A percentile compares a stretch with the other conserved stretches of the same genome.
phyloP scores from a whole-genome alignment of 2,329 filamentous ascomycete species.

The Simplicillium sp. region DNA sequence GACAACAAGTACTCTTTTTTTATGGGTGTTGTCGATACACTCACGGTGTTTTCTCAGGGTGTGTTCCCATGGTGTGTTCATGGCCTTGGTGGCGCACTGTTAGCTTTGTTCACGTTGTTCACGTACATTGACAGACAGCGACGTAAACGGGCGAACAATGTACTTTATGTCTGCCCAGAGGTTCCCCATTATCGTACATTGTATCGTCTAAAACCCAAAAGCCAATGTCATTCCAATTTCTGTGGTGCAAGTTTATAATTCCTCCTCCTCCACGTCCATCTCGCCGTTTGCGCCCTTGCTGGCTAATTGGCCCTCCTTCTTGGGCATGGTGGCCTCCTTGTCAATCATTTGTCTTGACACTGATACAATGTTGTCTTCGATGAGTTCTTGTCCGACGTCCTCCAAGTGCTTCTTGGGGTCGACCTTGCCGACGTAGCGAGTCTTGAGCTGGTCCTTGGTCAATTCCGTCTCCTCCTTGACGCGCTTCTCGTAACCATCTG shows the following conservation, averaged over 20 bases:
- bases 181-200: conserved; percentile 6
- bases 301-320: conserved; percentile 44
- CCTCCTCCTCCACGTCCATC: conserved; percentile 63
- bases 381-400: conserved; percentile 89
- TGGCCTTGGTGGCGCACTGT: not conserved
- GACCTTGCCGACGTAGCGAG: conserved; percentile 95
- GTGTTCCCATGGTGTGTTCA: not conserved
- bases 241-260: no score
- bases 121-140: no score
- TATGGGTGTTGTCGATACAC: conserved; percentile 2
- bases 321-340: conserved; percentile 91
- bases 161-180: conserved; percentile 10
- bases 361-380: conserved; percentile 98
- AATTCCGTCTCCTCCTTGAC: conserved; percentile 98
- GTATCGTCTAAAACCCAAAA: conserved; percentile 1
- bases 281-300: conserved; percentile 46
- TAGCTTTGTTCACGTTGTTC: no score
- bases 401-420: conserved; percentile 99
- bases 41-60: no score
- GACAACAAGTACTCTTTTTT: no score
- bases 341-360: conserved; percentile 99
- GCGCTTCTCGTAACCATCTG: conserved; percentile 96
- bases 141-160: no score
- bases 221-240: no score
- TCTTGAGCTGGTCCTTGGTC: conserved; percentile 96